Evolutionary conservation across 164 flowering plant genomes (phyloP).

Genomic region (Berberis vulgaris): DNA sequence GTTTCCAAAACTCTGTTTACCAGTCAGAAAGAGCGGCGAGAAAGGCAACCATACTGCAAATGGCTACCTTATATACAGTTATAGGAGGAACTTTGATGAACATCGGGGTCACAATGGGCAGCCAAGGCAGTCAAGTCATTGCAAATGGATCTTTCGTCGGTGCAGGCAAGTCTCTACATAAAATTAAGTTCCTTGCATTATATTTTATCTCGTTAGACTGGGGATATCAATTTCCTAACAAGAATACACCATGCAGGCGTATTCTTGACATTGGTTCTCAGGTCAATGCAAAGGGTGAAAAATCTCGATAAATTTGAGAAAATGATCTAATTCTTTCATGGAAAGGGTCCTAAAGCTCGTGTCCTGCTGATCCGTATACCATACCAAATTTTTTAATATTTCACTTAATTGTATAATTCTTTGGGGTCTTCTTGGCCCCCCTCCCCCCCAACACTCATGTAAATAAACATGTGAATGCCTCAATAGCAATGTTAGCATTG

Average conservation of each 20-base stretch:
- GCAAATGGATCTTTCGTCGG: constrained; percentile 80
- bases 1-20: not conserved
- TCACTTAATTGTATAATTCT: not conserved
- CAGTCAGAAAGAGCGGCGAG: constrained; percentile 93
- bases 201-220: not conserved
- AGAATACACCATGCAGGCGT: constrained; percentile 42
- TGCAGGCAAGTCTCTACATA: constrained; percentile 39
- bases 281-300: constrained; percentile 84
- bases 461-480: not conserved
- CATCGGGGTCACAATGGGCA: constrained; percentile 56
- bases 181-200: not conserved
- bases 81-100: constrained; percentile 71
- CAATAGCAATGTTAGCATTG: too few relatives aligned
- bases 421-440: not conserved
- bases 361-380: too few relatives aligned
- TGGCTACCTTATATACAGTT: constrained; percentile 89
- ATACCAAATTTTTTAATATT: not conserved
- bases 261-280: constrained; percentile 43
- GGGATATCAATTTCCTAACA: not conserved
- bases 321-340: constrained; percentile 33
- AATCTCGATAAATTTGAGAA: constrained; percentile 77
- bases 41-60: constrained; percentile 74
- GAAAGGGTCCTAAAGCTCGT: not conserved
- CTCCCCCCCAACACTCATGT: not conserved
- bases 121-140: constrained; percentile 52